Evolutionary conservation across 768 basidiomycete species (phyloP), one percentile per base, ranked within the genome.

Genomic region (Hericium rajendrae): DNA sequence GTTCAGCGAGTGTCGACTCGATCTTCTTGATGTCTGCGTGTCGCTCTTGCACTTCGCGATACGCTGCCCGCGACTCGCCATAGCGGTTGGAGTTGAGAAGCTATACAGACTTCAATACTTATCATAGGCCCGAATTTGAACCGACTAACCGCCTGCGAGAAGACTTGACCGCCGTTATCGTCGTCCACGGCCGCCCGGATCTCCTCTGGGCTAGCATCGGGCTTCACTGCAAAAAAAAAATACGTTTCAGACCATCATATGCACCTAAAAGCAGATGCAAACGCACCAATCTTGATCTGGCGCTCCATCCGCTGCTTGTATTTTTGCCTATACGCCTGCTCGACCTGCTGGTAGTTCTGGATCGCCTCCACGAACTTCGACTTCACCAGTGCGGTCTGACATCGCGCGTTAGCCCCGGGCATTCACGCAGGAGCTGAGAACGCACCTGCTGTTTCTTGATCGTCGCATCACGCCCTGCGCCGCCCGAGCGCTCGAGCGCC

Each of bases 21-120:
- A 99, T 98, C 66, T 88, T 87, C 72, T 92, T 85, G 71, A 99
- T 91, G 64, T 99, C 94, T 69, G 88, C 89, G 67, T 98, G 94
- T 59, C 95, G 86, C 65, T 88, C 90, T 74, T 98, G 95, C n/a
- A 97, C 95, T 68, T 99, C 95, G 53, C 86, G 83, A 71, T 94
- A 97, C 3, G 94, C 94, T 10, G 87, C 87, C 55, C 87, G 79
- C 49, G 94, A 91, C 67, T 88, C 86, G 54, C 88, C 93, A 64
- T 88, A 90, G n/a, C 91, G 88, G 71, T 87, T 91, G 49, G 91
- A 91, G 73, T 82, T 90, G 76, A 94, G 78, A 61, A 97, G 78
- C 90, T 94, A 62, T 1, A 38, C n/a, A 18, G 6, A 54, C 48
- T 20, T 49, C 53, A 37, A 26, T 16, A 40, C n/a, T 16, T 49